Base-by-base conservation (phyloP, 2,329 filamentous ascomycete genomes). In the Nemania abortiva region DNA sequence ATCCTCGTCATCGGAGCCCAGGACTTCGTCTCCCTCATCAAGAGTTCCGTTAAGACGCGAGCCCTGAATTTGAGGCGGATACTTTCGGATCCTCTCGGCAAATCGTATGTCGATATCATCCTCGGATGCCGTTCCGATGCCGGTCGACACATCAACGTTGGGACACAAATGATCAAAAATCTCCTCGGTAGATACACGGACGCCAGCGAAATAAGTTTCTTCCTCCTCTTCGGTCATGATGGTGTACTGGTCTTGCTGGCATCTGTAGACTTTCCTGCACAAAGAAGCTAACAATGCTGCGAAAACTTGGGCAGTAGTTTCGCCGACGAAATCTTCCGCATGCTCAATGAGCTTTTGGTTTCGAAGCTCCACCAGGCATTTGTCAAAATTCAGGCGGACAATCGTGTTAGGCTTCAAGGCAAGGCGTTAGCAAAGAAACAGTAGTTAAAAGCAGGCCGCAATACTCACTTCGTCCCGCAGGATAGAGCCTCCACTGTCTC, bases 341-440 rank as follows among this genome's bases (percentile, higher is more conserved):
- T 94, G 88, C n/a, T 89, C 85, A 61, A 91, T 89, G 2, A 98
- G 89, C 22, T 90, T 89, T 72, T 91, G 87, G 75, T 94, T 97
- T 65, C 95, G 92, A 71, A 97, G 85, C 58, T 92, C 90, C 10
- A 98, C 92, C 6, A 91, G 84, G 68, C 94, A 93, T 79, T 95
- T 97, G 65, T 95, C 91, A 76, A 93, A 91, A 77, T 97, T 98
- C 63, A 98, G 85, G 31, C 91, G 89, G 57, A 98, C 84, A 42
- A 95, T 86, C 72, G 94, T 84, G 66, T 92, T 88, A 58, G 89
- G 87, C 90, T 97, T 77, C 3, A 37, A 34, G 10, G 24, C 1
- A 65, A 50, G 52, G 31, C 60, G 22, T 74, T 80, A 74, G 82
- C 77, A 58, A 62, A 50, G n/a, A 49, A 72, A 29, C n/a, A 34